These are phyloP conservation scores for Auxenochlorella protothecoides DNA, from an alignment of 139 green algal species.

Conservation along the genomic window DNA sequence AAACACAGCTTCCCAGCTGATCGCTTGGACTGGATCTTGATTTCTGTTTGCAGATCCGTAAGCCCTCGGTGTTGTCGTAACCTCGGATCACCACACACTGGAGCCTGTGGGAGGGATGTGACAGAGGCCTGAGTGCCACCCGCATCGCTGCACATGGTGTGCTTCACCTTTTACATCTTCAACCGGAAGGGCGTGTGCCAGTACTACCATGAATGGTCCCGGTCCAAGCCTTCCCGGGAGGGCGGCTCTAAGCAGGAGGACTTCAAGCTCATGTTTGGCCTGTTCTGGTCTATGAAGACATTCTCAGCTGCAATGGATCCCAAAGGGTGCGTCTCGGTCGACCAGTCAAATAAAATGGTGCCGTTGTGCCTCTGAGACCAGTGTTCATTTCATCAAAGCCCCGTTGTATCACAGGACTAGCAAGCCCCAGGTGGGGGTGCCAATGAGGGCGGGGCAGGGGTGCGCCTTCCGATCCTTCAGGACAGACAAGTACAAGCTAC, in stretches of 20 bases:
- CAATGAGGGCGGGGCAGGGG: constrained; percentile 56
- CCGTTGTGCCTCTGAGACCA: too few species aligned
- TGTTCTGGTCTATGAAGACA: constrained; percentile 83
- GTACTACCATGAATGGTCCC: constrained; percentile 80
- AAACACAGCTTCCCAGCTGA: too few species aligned
- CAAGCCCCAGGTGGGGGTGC: constrained; percentile 61
- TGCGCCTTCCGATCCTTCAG: constrained; percentile 71
- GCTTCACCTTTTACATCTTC: constrained; percentile 76
- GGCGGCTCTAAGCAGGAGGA: constrained; percentile 69
- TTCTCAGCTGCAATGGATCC: constrained; percentile 78
- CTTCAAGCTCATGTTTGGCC: constrained; percentile 91
- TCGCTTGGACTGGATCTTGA: too few species aligned
- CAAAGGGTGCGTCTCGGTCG: constrained; percentile 33
- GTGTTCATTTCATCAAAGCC: too few species aligned
- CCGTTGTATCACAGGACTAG: constrained; percentile 23
- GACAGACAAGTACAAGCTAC: constrained; percentile 87
- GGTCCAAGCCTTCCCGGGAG: constrained; percentile 59
- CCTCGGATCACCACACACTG: too few species aligned
- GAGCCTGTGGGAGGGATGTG: too few species aligned
- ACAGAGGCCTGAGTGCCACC: too few species aligned
- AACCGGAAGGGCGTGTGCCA: constrained; percentile 71
- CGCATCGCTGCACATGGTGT: constrained; percentile 27
- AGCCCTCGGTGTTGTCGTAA: too few species aligned
- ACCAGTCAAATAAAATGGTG: too few species aligned
- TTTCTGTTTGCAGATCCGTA: too few species aligned